Evolutionary conservation across 768 basidiomycete genomes (phyloP).

Genomic region (Pleurotus tuber-regium): DNA sequence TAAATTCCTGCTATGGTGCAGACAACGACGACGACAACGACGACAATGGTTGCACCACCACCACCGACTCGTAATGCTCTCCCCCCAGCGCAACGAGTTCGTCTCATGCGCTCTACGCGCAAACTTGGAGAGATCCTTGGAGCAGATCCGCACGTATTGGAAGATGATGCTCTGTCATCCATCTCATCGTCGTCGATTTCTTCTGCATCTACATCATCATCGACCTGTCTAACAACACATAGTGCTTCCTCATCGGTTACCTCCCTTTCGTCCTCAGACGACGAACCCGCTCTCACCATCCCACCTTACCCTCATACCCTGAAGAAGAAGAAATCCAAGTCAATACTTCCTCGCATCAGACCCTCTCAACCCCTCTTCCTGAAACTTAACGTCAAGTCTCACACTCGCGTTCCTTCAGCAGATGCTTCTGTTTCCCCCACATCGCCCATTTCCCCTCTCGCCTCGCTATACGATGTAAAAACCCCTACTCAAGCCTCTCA

Average conservation of each 20-base stretch:
- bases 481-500: slow-evolving; percentile 2
- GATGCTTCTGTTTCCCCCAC: slow-evolving; percentile 2
- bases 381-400: slow-evolving; percentile 6
- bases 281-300: background rate
- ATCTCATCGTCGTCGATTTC: slow-evolving; percentile 8
- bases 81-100: slow-evolving; percentile 41
- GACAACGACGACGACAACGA: background rate
- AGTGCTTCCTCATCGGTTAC: slow-evolving; percentile 4
- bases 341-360: background rate
- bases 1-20: background rate
- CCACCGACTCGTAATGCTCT: slow-evolving; percentile 53
- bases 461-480: background rate
- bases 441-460: slow-evolving; percentile 1
- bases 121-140: slow-evolving; percentile 59
- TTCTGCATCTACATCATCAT: slow-evolving; percentile 7
- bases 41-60: slow-evolving; percentile 14
- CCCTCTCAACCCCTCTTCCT: slow-evolving; percentile 3
- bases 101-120: slow-evolving; percentile 55
- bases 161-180: slow-evolving; percentile 17
- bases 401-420: background rate
- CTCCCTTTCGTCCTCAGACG: slow-evolving; percentile 5
- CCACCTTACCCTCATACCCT: background rate
- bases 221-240: slow-evolving; percentile 5
- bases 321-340: slow-evolving; percentile 6
- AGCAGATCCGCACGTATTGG: slow-evolving; percentile 34